phyloP scores from a whole-genome alignment of 176 grass and related monocot genomes.

The Phoenix dactylifera region DNA sequence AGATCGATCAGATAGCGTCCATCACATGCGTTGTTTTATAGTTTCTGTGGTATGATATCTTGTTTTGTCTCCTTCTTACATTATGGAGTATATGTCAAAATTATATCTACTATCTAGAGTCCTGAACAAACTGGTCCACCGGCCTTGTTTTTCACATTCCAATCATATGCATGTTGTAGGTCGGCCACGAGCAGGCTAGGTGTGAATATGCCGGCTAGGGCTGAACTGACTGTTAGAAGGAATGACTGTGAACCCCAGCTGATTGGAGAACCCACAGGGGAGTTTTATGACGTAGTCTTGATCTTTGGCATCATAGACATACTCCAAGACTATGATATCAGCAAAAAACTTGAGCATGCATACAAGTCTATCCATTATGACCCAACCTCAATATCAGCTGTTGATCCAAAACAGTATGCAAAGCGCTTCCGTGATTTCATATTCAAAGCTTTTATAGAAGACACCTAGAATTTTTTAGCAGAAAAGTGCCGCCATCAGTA shows the following conservation, averaged over 20 bases:
- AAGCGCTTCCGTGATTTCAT: conserved; percentile 83
- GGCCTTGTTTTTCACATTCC: too few species aligned
- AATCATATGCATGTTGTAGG: conserved; percentile 18
- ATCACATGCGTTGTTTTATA: too few species aligned
- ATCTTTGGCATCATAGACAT: conserved; percentile 93
- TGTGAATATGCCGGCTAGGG: conserved; percentile 63
- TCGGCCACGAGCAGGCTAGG: conserved; percentile 62
- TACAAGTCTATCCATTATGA: conserved; percentile 85
- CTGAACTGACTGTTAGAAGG: conserved; percentile 47
- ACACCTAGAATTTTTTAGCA: conserved; percentile 31
- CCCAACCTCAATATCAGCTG: conserved; percentile 72
- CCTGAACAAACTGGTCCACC: too few species aligned
- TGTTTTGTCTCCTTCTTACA: too few species aligned
- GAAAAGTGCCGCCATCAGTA: neutral
- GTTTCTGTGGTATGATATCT: too few species aligned
- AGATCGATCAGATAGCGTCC: too few species aligned
- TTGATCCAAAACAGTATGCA: conserved; percentile 76
- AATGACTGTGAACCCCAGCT: conserved; percentile 40
- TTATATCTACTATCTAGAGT: too few species aligned
- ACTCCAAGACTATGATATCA: conserved; percentile 88
- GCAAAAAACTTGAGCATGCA: conserved; percentile 77
- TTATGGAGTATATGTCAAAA: too few species aligned
- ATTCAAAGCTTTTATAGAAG: conserved; percentile 77
- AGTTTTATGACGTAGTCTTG: conserved; percentile 71
- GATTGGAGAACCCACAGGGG: conserved; percentile 60